These are phyloP conservation scores for Naganishia antarctica DNA, from an alignment of 768 basidiomycete species.

Conservation along the genomic window DNA sequence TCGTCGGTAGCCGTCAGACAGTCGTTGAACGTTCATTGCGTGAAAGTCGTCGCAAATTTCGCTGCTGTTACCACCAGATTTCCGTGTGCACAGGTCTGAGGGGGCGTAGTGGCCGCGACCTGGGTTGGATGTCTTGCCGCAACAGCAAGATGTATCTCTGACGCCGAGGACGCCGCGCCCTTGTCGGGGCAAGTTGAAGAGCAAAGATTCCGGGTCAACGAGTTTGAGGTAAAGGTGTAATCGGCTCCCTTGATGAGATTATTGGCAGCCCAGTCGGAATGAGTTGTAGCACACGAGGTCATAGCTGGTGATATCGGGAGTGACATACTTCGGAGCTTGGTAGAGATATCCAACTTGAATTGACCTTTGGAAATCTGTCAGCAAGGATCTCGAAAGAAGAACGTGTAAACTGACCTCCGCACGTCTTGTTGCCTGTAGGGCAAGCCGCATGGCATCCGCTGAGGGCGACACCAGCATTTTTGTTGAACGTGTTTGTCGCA, in stretches of 20 bases:
- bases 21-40: no score
- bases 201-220: conserved; percentile 19
- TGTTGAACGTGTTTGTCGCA: not conserved
- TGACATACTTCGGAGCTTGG: not conserved
- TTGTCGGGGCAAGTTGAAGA: conserved; percentile 32
- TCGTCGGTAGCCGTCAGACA: no score
- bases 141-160: conserved; percentile 32
- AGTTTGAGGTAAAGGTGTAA: conserved; percentile 33
- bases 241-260: conserved; percentile 1
- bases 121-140: conserved; percentile 13
- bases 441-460: not conserved
- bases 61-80: conserved; percentile 36
- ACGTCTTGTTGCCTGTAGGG: not conserved
- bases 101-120: conserved; percentile 26
- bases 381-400: no score
- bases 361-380: not conserved
- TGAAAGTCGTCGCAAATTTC: conserved; percentile 30
- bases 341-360: conserved; percentile 7
- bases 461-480: not conserved
- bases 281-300: conserved; percentile 13
- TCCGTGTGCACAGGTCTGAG: conserved; percentile 29
- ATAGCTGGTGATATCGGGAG: conserved; percentile 2
- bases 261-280: not conserved
- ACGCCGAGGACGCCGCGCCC: conserved; percentile 36
- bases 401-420: not conserved